Evolutionary conservation across 768 basidiomycete genomes (phyloP).

Genomic region (Russula earlei): DNA sequence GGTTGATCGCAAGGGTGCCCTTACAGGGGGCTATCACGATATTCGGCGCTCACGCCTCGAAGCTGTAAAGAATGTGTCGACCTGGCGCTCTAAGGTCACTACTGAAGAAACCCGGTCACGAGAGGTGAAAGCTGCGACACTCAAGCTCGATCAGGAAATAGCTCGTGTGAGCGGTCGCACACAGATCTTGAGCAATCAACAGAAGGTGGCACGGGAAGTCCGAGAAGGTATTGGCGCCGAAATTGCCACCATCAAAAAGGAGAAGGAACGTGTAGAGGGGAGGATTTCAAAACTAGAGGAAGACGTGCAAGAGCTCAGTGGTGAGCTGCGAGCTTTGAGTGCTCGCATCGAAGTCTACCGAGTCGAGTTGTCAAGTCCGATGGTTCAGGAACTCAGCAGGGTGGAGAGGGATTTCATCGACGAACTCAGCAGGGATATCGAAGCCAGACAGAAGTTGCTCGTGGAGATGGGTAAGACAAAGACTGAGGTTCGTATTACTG

Average conservation of each 20-base stretch:
- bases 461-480: slow-evolving; percentile 58
- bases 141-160: slow-evolving; percentile 76
- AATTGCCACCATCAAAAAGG: slow-evolving; percentile 44
- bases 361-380: slow-evolving; percentile 62
- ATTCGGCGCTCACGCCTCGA: slow-evolving; percentile 84
- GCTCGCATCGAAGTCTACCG: slow-evolving; percentile 56
- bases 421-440: slow-evolving; percentile 63
- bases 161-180: slow-evolving; percentile 65
- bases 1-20: slow-evolving; percentile 89
- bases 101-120: slow-evolving; percentile 51
- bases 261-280: slow-evolving; percentile 60
- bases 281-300: slow-evolving; percentile 55
- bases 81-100: slow-evolving; percentile 66
- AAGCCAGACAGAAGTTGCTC: slow-evolving; percentile 60
- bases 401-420: slow-evolving; percentile 65
- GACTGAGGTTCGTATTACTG: slow-evolving; percentile 51
- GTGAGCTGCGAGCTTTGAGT: slow-evolving; percentile 53
- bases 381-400: slow-evolving; percentile 62
- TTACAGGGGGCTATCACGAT: slow-evolving; percentile 96
- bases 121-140: slow-evolving; percentile 67
- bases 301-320: slow-evolving; percentile 61
- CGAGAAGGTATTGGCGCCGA: slow-evolving; percentile 63
- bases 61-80: slow-evolving; percentile 64
- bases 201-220: slow-evolving; percentile 57
- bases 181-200: slow-evolving; percentile 58